Percentiles rank a stretch among this genome's conserved stretches.
phyloP scores from a whole-genome alignment of 352 stramenopile species.

The Phytophthora hibernalis region DNA sequence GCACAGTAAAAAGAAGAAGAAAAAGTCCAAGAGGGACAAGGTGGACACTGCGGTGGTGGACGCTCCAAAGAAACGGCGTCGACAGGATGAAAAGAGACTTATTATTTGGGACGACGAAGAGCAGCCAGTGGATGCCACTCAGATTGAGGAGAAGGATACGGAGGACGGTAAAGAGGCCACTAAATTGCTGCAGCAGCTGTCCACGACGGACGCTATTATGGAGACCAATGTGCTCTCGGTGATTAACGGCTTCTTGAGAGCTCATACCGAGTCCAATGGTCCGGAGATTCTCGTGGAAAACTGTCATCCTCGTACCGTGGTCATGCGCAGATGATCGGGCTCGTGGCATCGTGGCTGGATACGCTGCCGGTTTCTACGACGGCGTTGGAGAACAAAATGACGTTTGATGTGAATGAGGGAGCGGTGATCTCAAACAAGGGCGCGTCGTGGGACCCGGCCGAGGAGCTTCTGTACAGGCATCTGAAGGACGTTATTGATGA shows the following conservation, averaged over 20 bases:
- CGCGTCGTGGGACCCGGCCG: slow-evolving; percentile 74
- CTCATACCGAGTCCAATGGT: slow-evolving; percentile 80
- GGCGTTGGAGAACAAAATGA: slow-evolving; percentile 75
- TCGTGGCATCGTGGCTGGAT: slow-evolving; percentile 87
- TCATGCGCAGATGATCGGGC: slow-evolving; percentile 87
- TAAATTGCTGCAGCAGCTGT: slow-evolving; percentile 69
- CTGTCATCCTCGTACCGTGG: slow-evolving; percentile 88
- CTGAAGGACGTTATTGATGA: slow-evolving; percentile 81
- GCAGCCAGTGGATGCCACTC: slow-evolving; percentile 33
- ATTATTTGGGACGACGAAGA: slow-evolving; percentile 90
- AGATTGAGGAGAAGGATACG: slow-evolving; percentile 69
- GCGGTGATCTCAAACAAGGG: slow-evolving; percentile 68
- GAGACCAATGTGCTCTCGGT: slow-evolving; percentile 77
- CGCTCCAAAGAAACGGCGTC: slow-evolving; percentile 45
- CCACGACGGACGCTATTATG: slow-evolving; percentile 85
- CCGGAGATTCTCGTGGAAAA: slow-evolving; percentile 89
- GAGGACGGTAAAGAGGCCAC: slow-evolving; percentile 82
- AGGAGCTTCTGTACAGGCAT: slow-evolving; percentile 82
- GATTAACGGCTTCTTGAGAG: slow-evolving; percentile 87
- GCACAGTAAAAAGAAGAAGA: slow-evolving; percentile 52
- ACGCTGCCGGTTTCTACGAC: slow-evolving; percentile 64
- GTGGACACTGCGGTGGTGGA: slow-evolving; percentile 34
- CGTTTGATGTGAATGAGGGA: slow-evolving; percentile 75
- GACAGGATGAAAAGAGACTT: slow-evolving; percentile 64
- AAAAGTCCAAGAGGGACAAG: slow-evolving; percentile 44